Base-by-base conservation (phyloP, 2,329 filamentous ascomycete species). In the Mariannaea elegans region DNA sequence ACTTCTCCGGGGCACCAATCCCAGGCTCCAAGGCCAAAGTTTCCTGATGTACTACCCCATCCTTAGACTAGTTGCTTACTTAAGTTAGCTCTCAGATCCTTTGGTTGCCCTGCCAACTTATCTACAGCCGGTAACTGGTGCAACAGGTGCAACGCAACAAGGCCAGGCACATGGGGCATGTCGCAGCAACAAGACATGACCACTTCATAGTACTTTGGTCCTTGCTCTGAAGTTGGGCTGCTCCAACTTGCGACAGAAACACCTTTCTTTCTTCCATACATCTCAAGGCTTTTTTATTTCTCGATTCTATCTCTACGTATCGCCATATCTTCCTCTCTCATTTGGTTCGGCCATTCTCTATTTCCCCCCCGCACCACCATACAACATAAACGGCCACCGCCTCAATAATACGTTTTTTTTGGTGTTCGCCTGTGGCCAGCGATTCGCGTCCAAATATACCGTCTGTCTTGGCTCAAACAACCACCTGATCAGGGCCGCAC, bases 61-160 rank as follows among this genome's bases (percentile, higher is more conserved):
- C n/a, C n/a, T n/a, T n/a, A n/a, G n/a, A n/a, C 24, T 27, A 27
- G 24, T 9, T 6, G 24, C 24, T 27, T 27, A 27, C 24, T 27
- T 9, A 16, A 38, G 34, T n/a, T 16, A 12, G 10, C 12, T 21
- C 10, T 41, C 23, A 41, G 23, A 54, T 50, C 60, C 41, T 18
- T 14, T 9, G 49, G 75, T 77, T 77, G 75, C 74, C 69, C 48
- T 41, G 74, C 67, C 75, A 77, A 77, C 75, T 62, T 64, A 63
- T 72, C 71, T 68, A 71, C 72, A 67, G 54, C 65, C 65, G 56
- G 59, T 70, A 66, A 68, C 69, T 70, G 68, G 64, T 57, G 61
- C 61, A 63, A 60, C 61, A 53, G 55, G 48, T 31, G 29, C 47
- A 56, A 60, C 64, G 64, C 56, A 70, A 69, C 67, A 65, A 65